These are phyloP conservation scores for Athelia sp. DNA, from an alignment of 1,284 basidiomycete species.

Conservation along the genomic window DNA sequence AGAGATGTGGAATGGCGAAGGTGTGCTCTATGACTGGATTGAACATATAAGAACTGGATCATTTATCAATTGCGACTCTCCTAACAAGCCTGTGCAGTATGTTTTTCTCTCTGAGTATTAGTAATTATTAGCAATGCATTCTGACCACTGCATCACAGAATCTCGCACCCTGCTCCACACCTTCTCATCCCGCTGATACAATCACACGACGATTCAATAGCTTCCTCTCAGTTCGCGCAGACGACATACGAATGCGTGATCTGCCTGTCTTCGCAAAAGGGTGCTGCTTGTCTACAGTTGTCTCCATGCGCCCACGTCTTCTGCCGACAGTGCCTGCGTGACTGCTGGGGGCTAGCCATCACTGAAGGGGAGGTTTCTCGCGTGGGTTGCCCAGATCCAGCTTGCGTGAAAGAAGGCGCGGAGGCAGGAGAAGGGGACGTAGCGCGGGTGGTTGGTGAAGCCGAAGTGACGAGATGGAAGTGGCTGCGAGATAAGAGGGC, in stretches of 20 bases:
- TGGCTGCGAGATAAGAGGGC: conserved; percentile 67
- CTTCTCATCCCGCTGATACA: conserved; percentile 43
- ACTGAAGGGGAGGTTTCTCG: conserved; percentile 64
- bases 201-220: conserved; percentile 41
- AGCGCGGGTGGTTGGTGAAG: conserved; percentile 57
- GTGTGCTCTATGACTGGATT: conserved; percentile 63
- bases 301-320: conserved; percentile 63
- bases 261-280: conserved; percentile 67
- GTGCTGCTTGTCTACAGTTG: conserved; percentile 61
- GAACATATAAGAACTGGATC: conserved; percentile 64
- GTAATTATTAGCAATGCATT: conserved; percentile 18
- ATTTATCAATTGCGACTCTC: conserved; percentile 38
- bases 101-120: conserved; percentile 14
- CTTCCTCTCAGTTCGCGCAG: conserved; percentile 49
- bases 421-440: conserved; percentile 70
- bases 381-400: conserved; percentile 69
- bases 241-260: conserved; percentile 64
- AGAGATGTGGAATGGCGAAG: conserved; percentile 56
- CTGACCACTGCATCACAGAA: conserved; percentile 38
- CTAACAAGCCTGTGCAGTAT: conserved; percentile 37
- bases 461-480: conserved; percentile 61
- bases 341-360: conserved; percentile 74
- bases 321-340: conserved; percentile 63
- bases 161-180: conserved; percentile 51
- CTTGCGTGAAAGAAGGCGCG: conserved; percentile 65